Base-by-base conservation (phyloP, 2,329 filamentous ascomycete species). In the Cordyceps tenuipes region DNA sequence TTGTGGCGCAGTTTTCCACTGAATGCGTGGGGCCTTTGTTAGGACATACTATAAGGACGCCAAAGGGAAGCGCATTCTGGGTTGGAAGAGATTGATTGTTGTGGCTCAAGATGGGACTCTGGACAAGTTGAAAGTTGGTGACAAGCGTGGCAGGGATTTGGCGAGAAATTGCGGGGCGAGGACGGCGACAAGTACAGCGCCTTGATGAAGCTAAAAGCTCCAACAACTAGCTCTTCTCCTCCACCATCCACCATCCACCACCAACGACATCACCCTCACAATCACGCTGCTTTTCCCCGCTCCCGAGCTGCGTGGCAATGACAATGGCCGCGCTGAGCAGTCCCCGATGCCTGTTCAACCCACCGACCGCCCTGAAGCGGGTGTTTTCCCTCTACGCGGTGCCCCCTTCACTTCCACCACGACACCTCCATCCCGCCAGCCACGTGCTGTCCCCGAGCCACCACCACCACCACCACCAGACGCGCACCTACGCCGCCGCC, bases 281-380 rank as follows among this genome's bases (percentile, higher is more conserved):
- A 47, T 47, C 44, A 10, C n/a, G 5, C 15, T 29, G 39, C 13
- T n/a, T 21, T 21, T 13, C 7, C 23, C n/a, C n/a, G 12, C 17
- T 15, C 7, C 21, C 13, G 29, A 43, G n/a, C 15, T 29, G 21
- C 15, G 5, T 2, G 6, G 17, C 17, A 9, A n/a, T 41, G 36
- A 63, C 55, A 60, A 63, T 55, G 47, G 29, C 26, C 7, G 23
- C 60, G 71, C n/a, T 80, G 77, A 73, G 65, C 61, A 62, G 67
- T 57, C 61, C 71, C 26, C 61, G 64, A 59, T 79, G 76, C 62
- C 64, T 78, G 47, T 76, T 75, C 67, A 76, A 73, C 63, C 73
- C 77, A 56, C 73, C 75, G n/a, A 65, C 71, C 41, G 77, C 78
- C 62, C 74, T 83, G 5, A 73, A 76, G 50, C 71, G 74, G 57